Conservation (phyloP, 352 stramenopile species). For the Pythium folliculosum region DNA sequence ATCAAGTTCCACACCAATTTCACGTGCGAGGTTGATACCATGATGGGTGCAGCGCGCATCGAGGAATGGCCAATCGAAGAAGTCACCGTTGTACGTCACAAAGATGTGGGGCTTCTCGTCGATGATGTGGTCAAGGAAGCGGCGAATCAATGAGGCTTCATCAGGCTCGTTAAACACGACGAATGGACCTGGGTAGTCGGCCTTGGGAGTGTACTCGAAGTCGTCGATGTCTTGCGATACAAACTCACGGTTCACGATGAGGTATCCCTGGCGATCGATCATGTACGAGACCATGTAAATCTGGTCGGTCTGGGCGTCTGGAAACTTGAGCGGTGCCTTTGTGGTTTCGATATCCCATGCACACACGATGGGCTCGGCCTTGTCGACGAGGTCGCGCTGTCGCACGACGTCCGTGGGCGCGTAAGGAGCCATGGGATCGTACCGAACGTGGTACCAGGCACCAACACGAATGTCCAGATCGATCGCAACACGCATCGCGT, state of each 20-base stretch:
- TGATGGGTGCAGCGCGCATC: slow-evolving; percentile 91
- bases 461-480: slow-evolving; percentile 96
- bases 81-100: slow-evolving; percentile 99
- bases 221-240: slow-evolving; percentile 97
- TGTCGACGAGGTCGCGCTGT: slow-evolving; percentile 90
- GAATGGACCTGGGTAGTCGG: slow-evolving; percentile 91
- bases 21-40: slow-evolving; percentile 89
- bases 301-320: slow-evolving; percentile 94
- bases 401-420: slow-evolving; percentile 45
- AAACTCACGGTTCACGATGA: slow-evolving; percentile 97
- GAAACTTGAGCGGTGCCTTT: slow-evolving; percentile 99
- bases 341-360: slow-evolving; percentile 99
- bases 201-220: slow-evolving; percentile 99
- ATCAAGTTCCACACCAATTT: slow-evolving; percentile 85
- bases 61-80: slow-evolving; percentile 99
- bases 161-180: slow-evolving; percentile 96
- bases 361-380: slow-evolving; percentile 93
- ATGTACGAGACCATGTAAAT: slow-evolving; percentile 99
- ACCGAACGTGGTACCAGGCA: slow-evolving; percentile 96
- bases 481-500: slow-evolving; percentile 95
- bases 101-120: slow-evolving; percentile 97
- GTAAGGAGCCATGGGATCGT: slow-evolving; percentile 68
- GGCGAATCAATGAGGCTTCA: slow-evolving; percentile 78
- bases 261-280: slow-evolving; percentile 94
- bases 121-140: slow-evolving; percentile 91